Conservation (phyloP, 1,284 basidiomycete genomes). For the Veloboletus limbatus region DNA sequence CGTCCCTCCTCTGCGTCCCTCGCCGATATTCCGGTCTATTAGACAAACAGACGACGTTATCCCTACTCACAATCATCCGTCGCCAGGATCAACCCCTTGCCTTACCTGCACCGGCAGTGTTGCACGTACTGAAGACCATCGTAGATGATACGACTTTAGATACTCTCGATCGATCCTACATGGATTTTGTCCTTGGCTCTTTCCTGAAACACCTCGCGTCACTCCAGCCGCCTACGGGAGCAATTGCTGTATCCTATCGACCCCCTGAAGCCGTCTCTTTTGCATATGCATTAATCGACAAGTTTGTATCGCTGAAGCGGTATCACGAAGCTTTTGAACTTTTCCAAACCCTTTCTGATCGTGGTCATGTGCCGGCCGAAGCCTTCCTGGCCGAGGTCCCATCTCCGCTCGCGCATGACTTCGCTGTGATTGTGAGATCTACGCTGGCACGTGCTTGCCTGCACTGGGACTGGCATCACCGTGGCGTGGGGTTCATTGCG, state of each 20-base stretch:
- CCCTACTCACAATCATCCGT: conserved; percentile 27
- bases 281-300: conserved; percentile 30
- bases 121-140: conserved; percentile 23
- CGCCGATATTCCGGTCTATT: conserved; percentile 18
- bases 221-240: conserved; percentile 15
- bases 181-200: conserved; percentile 21
- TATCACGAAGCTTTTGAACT: conserved; percentile 38
- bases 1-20: conserved; percentile 28
- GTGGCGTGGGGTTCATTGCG: conserved; percentile 39
- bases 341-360: conserved; percentile 42
- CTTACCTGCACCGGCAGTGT: conserved; percentile 20
- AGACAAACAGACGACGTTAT: conserved; percentile 20
- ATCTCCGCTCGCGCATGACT: conserved; percentile 36
- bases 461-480: conserved; percentile 47
- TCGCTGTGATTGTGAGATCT: conserved; percentile 43
- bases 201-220: conserved; percentile 22
- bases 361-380: conserved; percentile 36
- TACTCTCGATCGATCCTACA: conserved; percentile 14
- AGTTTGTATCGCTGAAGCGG: conserved; percentile 35
- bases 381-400: conserved; percentile 37
- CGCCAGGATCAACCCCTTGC: conserved; percentile 15
- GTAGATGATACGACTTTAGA: conserved; percentile 16
- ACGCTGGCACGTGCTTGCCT: conserved; percentile 47
- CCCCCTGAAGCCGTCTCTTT: conserved; percentile 23
- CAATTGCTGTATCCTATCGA: conserved; percentile 23